Conservation (phyloP, 345 rosid genomes). For the Carallia pectinifolia region DNA sequence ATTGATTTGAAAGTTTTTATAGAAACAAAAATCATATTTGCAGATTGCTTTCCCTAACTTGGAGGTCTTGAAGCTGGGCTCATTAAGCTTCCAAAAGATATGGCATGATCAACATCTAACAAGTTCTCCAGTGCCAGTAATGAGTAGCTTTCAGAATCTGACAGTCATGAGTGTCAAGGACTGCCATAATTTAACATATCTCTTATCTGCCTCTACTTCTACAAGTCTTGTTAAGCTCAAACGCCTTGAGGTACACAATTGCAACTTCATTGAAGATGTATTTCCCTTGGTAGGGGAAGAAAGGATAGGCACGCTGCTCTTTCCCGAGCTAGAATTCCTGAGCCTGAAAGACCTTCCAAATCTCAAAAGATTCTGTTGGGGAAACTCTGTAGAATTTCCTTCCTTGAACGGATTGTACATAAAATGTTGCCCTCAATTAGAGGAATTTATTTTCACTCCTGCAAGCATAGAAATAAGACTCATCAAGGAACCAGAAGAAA, state of each 20-base stretch:
- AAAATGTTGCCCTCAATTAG: conserved; percentile 4
- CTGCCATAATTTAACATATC: conserved; percentile 12
- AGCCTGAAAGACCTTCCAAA: conserved; percentile 5
- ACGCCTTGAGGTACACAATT: not conserved
- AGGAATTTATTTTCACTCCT: not conserved
- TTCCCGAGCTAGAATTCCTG: conserved; percentile 3
- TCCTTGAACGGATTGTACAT: not conserved
- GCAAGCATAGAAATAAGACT: not conserved
- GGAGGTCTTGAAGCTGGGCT: not conserved
- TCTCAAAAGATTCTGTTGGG: conserved; percentile 4
- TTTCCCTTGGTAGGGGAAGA: not conserved
- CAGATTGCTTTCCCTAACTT: too few relatives aligned
- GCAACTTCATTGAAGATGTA: not conserved
- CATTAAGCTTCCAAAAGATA: not conserved
- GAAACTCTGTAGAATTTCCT: conserved; percentile 3
- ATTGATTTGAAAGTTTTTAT: too few relatives aligned
- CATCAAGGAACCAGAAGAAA: too few relatives aligned
- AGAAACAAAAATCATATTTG: too few relatives aligned
- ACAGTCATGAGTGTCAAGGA: not conserved
- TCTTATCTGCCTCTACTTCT: conserved; percentile 9
- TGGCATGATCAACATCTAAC: too few relatives aligned
- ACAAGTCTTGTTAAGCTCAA: conserved; percentile 3
- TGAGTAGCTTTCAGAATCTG: conserved; percentile 3
- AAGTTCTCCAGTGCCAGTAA: not conserved
- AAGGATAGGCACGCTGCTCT: not conserved